Evolutionary conservation across 495 filamentous ascomycete genomes (phyloP), one percentile per base, ranked within the genome.

Genomic region (Margaritispora aquatica): DNA sequence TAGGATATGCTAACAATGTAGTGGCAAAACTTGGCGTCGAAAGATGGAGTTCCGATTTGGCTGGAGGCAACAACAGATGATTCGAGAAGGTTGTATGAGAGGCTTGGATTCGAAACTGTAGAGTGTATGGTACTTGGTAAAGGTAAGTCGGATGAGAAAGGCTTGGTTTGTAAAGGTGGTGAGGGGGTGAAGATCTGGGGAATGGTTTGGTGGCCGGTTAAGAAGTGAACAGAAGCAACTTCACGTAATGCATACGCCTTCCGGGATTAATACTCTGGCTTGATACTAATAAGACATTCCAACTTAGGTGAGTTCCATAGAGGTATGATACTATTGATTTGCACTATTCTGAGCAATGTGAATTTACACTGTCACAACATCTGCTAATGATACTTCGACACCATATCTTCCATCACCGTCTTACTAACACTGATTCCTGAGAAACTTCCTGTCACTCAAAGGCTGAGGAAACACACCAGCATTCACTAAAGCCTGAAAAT

Each of bases 401-500:
- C n/a, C n/a, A n/a, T n/a, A n/a, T n/a, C n/a, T n/a, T n/a, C n/a
- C n/a, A n/a, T n/a, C n/a, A n/a, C n/a, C n/a, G n/a, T n/a, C n/a
- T n/a, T n/a, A n/a, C n/a, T n/a, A n/a, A 34, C 29, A 44, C 4
- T 44, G 7, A 44, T 44, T 44, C 15, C 19, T 44, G 10, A 27
- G 48, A 27, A 41, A 53, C 22, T 53, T 22, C 13, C 57, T 11
- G 1, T 3, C n/a, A 20, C n/a, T 46, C 13, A 59, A 31, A 2
- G 57, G 57, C 24, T 59, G 48, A 22, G 57, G 57, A 29, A 59
- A 48, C 1, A 59, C 21, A 10, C 57, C 57, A 8, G n/a, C 49
- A 27, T 21, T 22, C 5, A 49, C 60, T 51, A 84, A 76, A 71
- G 77, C 79, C 73, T 84, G 74, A 77, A 94, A 84, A 67, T 92